Percentiles rank a stretch among this genome's conserved stretches.
phyloP scores from a whole-genome alignment of 805 yeast species.

The Candida odintsovae region DNA sequence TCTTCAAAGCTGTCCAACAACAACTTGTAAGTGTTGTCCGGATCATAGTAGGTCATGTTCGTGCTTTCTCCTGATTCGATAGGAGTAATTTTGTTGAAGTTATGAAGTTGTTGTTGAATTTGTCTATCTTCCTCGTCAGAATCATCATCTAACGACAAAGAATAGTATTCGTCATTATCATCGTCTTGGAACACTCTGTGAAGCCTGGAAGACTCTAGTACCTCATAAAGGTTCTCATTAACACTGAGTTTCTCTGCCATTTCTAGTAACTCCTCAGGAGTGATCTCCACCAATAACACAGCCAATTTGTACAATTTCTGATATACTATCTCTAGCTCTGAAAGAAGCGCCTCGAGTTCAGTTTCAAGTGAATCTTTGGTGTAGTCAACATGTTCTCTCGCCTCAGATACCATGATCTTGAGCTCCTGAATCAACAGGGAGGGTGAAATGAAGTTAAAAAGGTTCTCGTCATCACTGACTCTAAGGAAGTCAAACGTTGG shows the following conservation, averaged over 20 bases:
- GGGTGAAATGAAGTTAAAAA: conserved; percentile 3
- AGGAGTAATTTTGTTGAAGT: conserved; percentile 10
- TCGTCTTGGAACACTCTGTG: conserved; percentile 2
- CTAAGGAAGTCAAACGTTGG: conserved; percentile 4
- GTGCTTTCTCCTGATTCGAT: neutral
- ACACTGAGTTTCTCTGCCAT: conserved; percentile 9
- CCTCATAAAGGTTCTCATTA: neutral
- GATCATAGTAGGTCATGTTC: neutral
- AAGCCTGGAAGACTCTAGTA: conserved; percentile 1
- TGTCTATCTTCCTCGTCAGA: conserved; percentile 8
- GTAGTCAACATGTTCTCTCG: neutral
- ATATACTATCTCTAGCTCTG: conserved; percentile 11
- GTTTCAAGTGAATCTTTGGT: conserved; percentile 6
- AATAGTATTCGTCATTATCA: neutral
- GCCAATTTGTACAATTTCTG: conserved; percentile 12
- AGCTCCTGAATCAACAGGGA: conserved; percentile 5
- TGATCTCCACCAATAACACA: conserved; percentile 9
- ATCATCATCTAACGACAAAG: conserved; percentile 1
- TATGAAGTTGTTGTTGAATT: conserved; percentile 4
- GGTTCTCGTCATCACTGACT: conserved; percentile 1
- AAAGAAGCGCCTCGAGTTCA: conserved; percentile 9
- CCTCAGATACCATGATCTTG: neutral
- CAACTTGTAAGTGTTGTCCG: neutral
- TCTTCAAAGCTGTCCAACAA: neutral
- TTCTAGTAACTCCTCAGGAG: conserved; percentile 11